These are phyloP conservation scores for Kwoniella shivajii DNA, from an alignment of 1,284 basidiomycete genomes.

Conservation along the genomic window DNA sequence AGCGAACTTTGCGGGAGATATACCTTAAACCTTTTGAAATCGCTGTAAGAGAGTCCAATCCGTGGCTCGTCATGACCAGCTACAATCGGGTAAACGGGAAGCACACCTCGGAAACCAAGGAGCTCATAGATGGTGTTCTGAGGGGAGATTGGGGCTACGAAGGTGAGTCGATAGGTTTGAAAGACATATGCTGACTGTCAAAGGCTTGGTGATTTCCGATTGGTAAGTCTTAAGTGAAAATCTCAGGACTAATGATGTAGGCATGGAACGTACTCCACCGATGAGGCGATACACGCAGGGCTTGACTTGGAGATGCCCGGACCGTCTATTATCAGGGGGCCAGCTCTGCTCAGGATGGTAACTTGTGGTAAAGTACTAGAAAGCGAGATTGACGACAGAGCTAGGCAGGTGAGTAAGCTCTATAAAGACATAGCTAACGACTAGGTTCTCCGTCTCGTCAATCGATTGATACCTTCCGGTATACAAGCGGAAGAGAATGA, in stretches of 20 bases:
- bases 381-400: conserved; percentile 69
- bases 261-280: conserved; percentile 70
- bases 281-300: conserved; percentile 68
- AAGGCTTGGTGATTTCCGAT: conserved; percentile 62
- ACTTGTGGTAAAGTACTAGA: conserved; percentile 65
- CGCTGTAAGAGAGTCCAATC: conserved; percentile 43
- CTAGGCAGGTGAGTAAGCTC: conserved; percentile 57
- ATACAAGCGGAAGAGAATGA: conserved; percentile 54
- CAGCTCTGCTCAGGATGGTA: conserved; percentile 63
- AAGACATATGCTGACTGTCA: neutral
- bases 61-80: conserved; percentile 52
- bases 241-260: conserved; percentile 23
- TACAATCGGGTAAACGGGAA: conserved; percentile 66
- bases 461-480: conserved; percentile 28
- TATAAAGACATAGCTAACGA: neutral
- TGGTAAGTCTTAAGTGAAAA: conserved; percentile 58
- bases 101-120: conserved; percentile 68
- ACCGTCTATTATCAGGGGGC: conserved; percentile 37
- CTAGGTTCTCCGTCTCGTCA: conserved; percentile 32
- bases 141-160: conserved; percentile 57
- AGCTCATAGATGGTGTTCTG: conserved; percentile 66
- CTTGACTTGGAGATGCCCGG: conserved; percentile 67
- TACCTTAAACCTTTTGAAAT: conserved; percentile 74
- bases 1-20: conserved; percentile 74
- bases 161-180: conserved; percentile 21